phyloP scores from a whole-genome alignment of 23 red algal genomes.

The Pyropia haitanensis region DNA sequence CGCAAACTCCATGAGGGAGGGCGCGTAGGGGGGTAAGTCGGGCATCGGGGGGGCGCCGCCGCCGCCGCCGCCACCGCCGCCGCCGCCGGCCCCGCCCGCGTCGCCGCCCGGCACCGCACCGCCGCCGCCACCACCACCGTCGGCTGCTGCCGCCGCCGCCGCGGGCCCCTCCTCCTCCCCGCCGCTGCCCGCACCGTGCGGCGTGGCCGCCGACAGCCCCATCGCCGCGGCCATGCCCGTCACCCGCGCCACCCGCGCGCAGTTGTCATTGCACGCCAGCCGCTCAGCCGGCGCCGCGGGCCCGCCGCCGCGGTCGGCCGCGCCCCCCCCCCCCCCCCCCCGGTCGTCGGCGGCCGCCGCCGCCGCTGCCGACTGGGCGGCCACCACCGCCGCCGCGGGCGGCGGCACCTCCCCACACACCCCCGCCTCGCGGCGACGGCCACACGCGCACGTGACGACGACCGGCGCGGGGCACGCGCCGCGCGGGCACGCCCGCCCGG shows the following conservation, averaged over 20 bases:
- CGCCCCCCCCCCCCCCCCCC: constrained; percentile 9
- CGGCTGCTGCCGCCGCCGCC: too few relatives aligned
- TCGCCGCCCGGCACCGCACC: too few relatives aligned
- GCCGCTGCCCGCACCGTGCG: too few relatives aligned
- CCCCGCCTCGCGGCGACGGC: constrained; percentile 33
- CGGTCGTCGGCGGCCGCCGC: too few relatives aligned
- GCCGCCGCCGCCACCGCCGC: too few relatives aligned
- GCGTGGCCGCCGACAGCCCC: constrained; percentile 1
- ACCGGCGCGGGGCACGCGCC: constrained; percentile 26
- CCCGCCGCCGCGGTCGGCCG: constrained; percentile 1
- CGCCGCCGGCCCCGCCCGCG: too few relatives aligned
- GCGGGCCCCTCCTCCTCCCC: too few relatives aligned
- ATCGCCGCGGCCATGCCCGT: constrained; percentile 54
- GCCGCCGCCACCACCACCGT: too few relatives aligned
- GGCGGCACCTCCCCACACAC: constrained; percentile 14
- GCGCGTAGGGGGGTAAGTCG: constrained; percentile 10
- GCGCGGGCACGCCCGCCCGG: constrained; percentile 40
- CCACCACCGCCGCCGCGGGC: too few relatives aligned
- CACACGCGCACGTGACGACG: constrained; percentile 45
- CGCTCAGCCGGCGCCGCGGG: constrained; percentile 9
- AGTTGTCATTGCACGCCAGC: constrained; percentile 59
- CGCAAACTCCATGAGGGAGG: constrained; percentile 40
- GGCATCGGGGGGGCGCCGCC: too few relatives aligned
- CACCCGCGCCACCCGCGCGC: constrained; percentile 19
- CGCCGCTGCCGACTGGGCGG: too few relatives aligned